These are phyloP conservation scores for Afroboletus lepidellus DNA, from an alignment of 1,284 basidiomycete genomes.

Conservation along the genomic window DNA sequence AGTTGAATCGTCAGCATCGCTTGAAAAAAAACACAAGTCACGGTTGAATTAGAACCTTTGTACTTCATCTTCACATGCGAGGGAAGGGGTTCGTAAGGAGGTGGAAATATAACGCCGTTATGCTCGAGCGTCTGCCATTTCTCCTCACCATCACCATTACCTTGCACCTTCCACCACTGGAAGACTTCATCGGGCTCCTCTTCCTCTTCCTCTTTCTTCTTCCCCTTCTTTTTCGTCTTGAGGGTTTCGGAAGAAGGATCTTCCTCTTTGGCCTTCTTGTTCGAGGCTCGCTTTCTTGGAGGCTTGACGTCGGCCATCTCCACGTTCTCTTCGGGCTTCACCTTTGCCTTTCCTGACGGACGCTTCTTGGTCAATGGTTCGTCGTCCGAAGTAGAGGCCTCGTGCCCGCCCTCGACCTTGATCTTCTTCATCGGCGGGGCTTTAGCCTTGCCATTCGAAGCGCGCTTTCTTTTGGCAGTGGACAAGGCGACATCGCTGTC, in stretches of 20 bases:
- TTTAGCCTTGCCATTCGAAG: slow-evolving; percentile 41
- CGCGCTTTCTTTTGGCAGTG: slow-evolving; percentile 38
- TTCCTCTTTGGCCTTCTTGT: slow-evolving; percentile 41
- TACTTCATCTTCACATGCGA: slow-evolving; percentile 92
- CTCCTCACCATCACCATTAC: slow-evolving; percentile 68
- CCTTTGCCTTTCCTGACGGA: slow-evolving; percentile 48
- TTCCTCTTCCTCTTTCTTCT: slow-evolving; percentile 58
- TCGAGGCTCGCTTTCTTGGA: slow-evolving; percentile 41
- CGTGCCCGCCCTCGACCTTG: slow-evolving; percentile 55
- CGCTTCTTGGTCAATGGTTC: slow-evolving; percentile 46
- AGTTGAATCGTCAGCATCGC: slow-evolving; percentile 19
- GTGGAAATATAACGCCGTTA: slow-evolving; percentile 94
- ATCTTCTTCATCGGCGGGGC: slow-evolving; percentile 64
- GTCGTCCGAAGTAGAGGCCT: slow-evolving; percentile 40
- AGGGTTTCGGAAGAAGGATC: slow-evolving; percentile 26
- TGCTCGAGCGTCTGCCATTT: slow-evolving; percentile 96
- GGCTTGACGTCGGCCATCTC: slow-evolving; percentile 46
- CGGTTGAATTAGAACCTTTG: slow-evolving; percentile 58
- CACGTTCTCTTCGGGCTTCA: slow-evolving; percentile 53
- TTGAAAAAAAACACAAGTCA: slow-evolving; percentile 6
- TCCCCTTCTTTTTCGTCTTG: slow-evolving; percentile 44
- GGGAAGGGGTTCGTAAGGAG: slow-evolving; percentile 88
- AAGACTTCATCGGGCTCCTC: slow-evolving; percentile 70
- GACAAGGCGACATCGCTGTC: slow-evolving; percentile 36
- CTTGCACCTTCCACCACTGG: slow-evolving; percentile 82